Conservation (phyloP, 2,329 filamentous ascomycete species). For the Ceratocystis albifundus region DNA sequence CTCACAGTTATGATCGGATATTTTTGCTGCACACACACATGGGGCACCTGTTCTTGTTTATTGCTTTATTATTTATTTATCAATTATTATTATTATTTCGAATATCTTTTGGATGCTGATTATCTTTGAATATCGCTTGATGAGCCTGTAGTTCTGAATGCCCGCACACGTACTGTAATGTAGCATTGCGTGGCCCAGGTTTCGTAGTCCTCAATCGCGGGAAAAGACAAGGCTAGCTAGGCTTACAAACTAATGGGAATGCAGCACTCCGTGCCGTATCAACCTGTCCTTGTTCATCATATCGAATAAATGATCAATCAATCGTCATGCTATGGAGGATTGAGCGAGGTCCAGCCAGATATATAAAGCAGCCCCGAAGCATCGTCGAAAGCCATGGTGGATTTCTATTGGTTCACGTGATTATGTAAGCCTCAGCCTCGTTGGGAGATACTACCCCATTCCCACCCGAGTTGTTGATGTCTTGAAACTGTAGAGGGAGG, state of each 20-base stretch:
- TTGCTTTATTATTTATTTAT: background rate
- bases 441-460: background rate
- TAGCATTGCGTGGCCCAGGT: too few relatives aligned
- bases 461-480: background rate
- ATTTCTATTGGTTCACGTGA: too few relatives aligned
- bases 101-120: background rate
- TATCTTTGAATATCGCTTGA: too few relatives aligned
- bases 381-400: too few relatives aligned
- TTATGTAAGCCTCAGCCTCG: too few relatives aligned
- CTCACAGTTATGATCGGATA: conserved; percentile 1
- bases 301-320: too few relatives aligned
- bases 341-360: too few relatives aligned
- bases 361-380: too few relatives aligned
- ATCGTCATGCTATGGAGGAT: too few relatives aligned
- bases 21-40: background rate
- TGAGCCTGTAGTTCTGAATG: background rate
- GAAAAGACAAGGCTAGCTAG: background rate
- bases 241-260: background rate
- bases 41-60: conserved; percentile 2
- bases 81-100: background rate
- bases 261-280: background rate
- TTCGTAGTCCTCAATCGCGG: too few relatives aligned
- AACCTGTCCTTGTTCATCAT: too few relatives aligned
- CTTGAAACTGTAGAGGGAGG: background rate
- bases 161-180: too few relatives aligned